Base-by-base conservation (phyloP, 306 rosid genomes). In the Purshia tridentata region DNA sequence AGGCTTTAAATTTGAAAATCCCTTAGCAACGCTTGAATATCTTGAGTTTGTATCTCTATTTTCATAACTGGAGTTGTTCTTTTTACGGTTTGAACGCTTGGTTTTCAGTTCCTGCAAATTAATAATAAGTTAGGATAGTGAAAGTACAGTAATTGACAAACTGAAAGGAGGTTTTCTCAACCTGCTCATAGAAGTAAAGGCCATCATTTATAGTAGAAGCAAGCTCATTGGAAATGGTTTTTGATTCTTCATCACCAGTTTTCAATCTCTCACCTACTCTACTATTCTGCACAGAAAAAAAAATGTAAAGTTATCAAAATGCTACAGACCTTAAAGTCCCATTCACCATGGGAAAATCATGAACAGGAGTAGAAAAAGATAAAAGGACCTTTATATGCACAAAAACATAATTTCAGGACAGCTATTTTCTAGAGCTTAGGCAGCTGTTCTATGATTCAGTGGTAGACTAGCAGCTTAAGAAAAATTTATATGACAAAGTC, bases 201-300 rank as follows among this genome's bases (percentile, higher is more conserved):
- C 97, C 99, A 14, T 94, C 99, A 45, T 91, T 88, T 87, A 94
- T 94, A 20, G 92, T 65, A 66, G 96, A 91, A 73, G 97, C 99
- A 40, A 84, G 95, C 84, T 94, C 97, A 20, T 78, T 87, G 78
- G 99, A 86, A 73, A 94, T 84, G 84, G 90, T 77, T 79, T 78
- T 77, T 79, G 98, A 83, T 78, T 83, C 96, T 77, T 81, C 73
- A 65, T 55, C 88, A 69, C 84, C 75, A 75, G 23, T 73, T 66
- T 82, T 48, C 45, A 74, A 77, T 74, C 81, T 89, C 69, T 83
- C 81, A 69, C 69, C 80, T 29, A 75, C 75, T 81, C 64, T 80
- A 78, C 85, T 73, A 83, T 90, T 94, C 97, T 94, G 93, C 76
- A 69, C 62, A 64, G 67, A 14, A 58, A 46, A 69, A 52, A 19